Conservation (phyloP, 306 rosid genomes). For the Vigna nakashimae region DNA sequence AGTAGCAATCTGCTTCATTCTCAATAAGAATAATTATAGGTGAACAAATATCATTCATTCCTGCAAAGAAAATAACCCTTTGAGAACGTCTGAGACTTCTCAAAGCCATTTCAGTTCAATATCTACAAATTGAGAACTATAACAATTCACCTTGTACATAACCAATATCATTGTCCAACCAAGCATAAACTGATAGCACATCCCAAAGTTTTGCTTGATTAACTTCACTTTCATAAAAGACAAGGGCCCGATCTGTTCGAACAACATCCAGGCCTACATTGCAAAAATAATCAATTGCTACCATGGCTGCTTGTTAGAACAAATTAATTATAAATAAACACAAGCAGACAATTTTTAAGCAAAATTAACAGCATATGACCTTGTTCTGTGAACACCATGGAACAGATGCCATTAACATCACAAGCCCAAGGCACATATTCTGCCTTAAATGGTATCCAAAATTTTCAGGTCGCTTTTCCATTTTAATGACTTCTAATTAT, state of each 20-base stretch:
- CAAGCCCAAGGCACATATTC: constrained; percentile 21
- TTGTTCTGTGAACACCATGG: constrained; percentile 3
- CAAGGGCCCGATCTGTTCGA: constrained; percentile 90
- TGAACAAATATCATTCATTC: constrained; percentile 98
- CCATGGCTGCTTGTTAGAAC: constrained; percentile 38
- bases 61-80: constrained; percentile 54
- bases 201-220: constrained; percentile 95
- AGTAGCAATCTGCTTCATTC: constrained; percentile 84
- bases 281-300: constrained; percentile 50
- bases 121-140: constrained; percentile 21
- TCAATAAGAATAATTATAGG: constrained; percentile 84
- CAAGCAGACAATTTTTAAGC: background rate
- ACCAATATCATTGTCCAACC: constrained; percentile 88
- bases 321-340: constrained; percentile 22
- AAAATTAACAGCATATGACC: constrained; percentile 22
- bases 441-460: constrained; percentile 13
- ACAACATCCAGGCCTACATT: constrained; percentile 82
- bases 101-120: constrained; percentile 32
- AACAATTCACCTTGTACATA: constrained; percentile 81
- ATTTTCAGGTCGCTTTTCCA: constrained; percentile 24
- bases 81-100: constrained; percentile 43
- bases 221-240: constrained; percentile 79
- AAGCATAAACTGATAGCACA: constrained; percentile 84
- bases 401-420: constrained; percentile 21
- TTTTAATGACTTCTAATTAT: constrained; percentile 13